Base-by-base conservation (phyloP, 108 stramenopile species). In the Cyclotella cryptica region DNA sequence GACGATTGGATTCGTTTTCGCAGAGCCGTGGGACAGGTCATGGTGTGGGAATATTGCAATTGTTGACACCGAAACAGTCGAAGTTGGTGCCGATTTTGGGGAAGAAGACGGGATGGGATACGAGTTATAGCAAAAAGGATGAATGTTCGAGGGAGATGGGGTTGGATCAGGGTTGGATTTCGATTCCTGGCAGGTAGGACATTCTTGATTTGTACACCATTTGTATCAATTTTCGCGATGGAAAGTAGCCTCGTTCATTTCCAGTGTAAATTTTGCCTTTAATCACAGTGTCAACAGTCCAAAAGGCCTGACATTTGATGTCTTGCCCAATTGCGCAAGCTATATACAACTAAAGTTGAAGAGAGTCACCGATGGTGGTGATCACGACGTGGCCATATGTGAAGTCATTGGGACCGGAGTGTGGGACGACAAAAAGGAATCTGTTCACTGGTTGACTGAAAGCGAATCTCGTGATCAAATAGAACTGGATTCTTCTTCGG, bases 321-420 rank as follows among this genome's bases (percentile, higher is more conserved):
- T 90, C 3, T 75, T 90, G 46, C 89, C 89, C 0, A 59, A 77
- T 13, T 90, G 89, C 67, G 79, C 84, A 5, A 52, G 72, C 17
- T 90, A 90, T 61, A 35, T 90, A 15, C 77, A 87, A 64, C 19
- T 90, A 15, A 72, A 84, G 64, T 47, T 83, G 18, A 69, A 74
- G 44, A 54, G 66, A 41, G 66, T 72, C 15, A 74, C 76, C 40
- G 86, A 88, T 64, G 89, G 87, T 21, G 86, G 87, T 10, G 89
- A 90, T 80, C 89, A 90, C 71, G 84, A 86, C 28, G 87, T 88
- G 17, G 81, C 78, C 46, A 75, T 90, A 46, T 88, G 87, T 41
- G 75, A 86, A 65, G 87, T 87, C 0, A 59, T 69, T 21, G 78
- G 69, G 17, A 80, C 70, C 28, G 87, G 84, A 39, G 39, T 74